These are phyloP conservation scores for Venustampulla echinocandica DNA, from an alignment of 495 filamentous ascomycete species.

Conservation along the genomic window DNA sequence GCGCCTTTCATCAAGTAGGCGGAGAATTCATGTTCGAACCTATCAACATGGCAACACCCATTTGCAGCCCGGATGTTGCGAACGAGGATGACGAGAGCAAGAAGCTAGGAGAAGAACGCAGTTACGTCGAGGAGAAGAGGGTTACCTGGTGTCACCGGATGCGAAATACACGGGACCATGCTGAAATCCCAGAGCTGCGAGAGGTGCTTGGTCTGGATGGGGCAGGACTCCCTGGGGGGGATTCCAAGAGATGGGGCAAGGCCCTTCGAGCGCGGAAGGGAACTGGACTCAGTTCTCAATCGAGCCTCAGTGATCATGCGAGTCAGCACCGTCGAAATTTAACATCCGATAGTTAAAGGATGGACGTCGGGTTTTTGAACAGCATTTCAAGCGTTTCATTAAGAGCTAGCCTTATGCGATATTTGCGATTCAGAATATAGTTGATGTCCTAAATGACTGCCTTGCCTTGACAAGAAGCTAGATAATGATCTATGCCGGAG, in stretches of 20 bases:
- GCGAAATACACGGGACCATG: slow-evolving; percentile 69
- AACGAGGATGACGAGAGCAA: background rate
- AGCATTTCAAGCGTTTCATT: too few relatives aligned
- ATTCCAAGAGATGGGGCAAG: slow-evolving; percentile 34
- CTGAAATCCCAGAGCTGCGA: slow-evolving; percentile 55
- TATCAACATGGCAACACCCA: slow-evolving; percentile 7
- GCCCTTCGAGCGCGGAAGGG: slow-evolving; percentile 35
- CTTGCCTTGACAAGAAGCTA: too few relatives aligned
- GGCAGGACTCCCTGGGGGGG: slow-evolving; percentile 27
- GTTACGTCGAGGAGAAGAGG: slow-evolving; percentile 38
- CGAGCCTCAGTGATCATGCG: too few relatives aligned
- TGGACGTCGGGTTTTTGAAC: too few relatives aligned
- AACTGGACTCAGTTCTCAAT: slow-evolving; percentile 18
- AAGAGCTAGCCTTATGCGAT: too few relatives aligned
- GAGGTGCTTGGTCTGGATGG: slow-evolving; percentile 52
- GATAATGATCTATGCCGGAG: too few relatives aligned
- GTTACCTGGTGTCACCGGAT: slow-evolving; percentile 81
- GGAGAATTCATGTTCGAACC: slow-evolving; percentile 77
- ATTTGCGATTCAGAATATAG: too few relatives aligned
- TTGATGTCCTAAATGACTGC: too few relatives aligned
- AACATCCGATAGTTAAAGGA: too few relatives aligned
- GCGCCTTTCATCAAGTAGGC: slow-evolving; percentile 63
- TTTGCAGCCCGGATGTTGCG: background rate
- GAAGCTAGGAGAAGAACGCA: background rate
- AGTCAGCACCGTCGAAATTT: too few relatives aligned